Evolutionary conservation across 2,329 filamentous ascomycete genomes (phyloP).

Genomic region (Helotiales sp.): DNA sequence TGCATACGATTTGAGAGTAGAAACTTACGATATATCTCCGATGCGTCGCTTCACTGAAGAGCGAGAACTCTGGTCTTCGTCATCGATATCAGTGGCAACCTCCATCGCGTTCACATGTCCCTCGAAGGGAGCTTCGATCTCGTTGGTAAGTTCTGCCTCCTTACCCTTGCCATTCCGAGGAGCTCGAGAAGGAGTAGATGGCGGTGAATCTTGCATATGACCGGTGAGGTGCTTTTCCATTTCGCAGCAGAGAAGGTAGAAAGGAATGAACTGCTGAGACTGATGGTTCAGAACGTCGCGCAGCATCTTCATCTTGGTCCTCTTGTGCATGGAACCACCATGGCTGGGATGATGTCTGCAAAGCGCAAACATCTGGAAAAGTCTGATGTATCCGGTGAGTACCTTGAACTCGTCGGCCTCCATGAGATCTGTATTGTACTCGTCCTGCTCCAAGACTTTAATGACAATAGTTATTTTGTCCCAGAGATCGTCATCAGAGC

Average conservation of each 20-base stretch:
- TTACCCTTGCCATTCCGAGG: background rate
- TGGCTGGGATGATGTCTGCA: conserved; percentile 5
- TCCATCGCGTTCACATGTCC: no score
- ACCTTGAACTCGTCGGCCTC: conserved; percentile 9
- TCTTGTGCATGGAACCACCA: background rate
- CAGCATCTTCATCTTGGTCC: background rate
- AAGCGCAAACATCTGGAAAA: conserved; percentile 33
- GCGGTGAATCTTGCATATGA: background rate
- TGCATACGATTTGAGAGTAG: background rate
- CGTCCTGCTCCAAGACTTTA: background rate
- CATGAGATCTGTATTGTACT: conserved; percentile 15
- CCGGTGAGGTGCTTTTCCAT: conserved; percentile 10
- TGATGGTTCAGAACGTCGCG: background rate
- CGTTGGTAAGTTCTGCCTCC: background rate
- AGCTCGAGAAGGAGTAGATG: background rate
- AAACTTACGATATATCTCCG: conserved; percentile 15
- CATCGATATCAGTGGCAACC: no score
- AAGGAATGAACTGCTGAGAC: conserved; percentile 8
- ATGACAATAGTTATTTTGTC: conserved; percentile 18
- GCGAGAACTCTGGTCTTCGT: conserved; percentile 30
- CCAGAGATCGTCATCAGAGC: conserved; percentile 12
- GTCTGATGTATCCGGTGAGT: conserved; percentile 21
- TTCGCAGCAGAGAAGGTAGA: conserved; percentile 15
- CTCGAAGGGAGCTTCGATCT: no score
- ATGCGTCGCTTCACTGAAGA: conserved; percentile 43